These are phyloP conservation scores for Wickerhamiella sergipiensis DNA, from an alignment of 805 yeast genomes.

Conservation along the genomic window DNA sequence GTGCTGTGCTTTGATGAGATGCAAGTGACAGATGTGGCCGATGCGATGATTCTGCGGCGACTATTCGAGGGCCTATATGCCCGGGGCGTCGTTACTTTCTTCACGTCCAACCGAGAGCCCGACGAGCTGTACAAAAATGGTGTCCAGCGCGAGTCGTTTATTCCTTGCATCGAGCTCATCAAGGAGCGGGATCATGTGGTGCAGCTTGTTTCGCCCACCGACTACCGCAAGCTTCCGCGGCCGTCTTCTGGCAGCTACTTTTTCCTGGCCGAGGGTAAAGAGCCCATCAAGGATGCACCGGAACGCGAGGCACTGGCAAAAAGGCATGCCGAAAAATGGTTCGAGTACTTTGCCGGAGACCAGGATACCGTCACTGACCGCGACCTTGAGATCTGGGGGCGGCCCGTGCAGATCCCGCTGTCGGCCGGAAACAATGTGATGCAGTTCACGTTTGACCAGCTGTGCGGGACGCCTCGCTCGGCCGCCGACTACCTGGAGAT, in stretches of 20 bases:
- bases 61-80: slow-evolving; percentile 45
- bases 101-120: slow-evolving; percentile 92
- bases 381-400: slow-evolving; percentile 64
- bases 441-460: slow-evolving; percentile 71
- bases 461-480: slow-evolving; percentile 77
- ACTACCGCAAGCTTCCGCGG: slow-evolving; percentile 77
- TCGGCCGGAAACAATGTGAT: slow-evolving; percentile 74
- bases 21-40: slow-evolving; percentile 97
- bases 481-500: slow-evolving; percentile 89
- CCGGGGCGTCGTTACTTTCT: slow-evolving; percentile 77
- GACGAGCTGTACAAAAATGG: slow-evolving; percentile 89
- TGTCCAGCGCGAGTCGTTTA: slow-evolving; percentile 77
- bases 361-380: slow-evolving; percentile 23
- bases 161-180: slow-evolving; percentile 79
- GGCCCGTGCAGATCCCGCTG: slow-evolving; percentile 60
- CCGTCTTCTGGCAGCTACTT: slow-evolving; percentile 73
- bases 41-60: slow-evolving; percentile 87
- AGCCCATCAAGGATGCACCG: slow-evolving; percentile 39
- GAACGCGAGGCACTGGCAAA: slow-evolving; percentile 37
- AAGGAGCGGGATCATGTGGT: slow-evolving; percentile 64
- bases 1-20: slow-evolving; percentile 92
- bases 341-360: slow-evolving; percentile 56
- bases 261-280: slow-evolving; percentile 25
- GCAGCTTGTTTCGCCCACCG: slow-evolving; percentile 79
- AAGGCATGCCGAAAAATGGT: slow-evolving; percentile 67